Evolutionary conservation across 306 rosid genomes (phyloP).

Genomic region (Quercus mongolica): DNA sequence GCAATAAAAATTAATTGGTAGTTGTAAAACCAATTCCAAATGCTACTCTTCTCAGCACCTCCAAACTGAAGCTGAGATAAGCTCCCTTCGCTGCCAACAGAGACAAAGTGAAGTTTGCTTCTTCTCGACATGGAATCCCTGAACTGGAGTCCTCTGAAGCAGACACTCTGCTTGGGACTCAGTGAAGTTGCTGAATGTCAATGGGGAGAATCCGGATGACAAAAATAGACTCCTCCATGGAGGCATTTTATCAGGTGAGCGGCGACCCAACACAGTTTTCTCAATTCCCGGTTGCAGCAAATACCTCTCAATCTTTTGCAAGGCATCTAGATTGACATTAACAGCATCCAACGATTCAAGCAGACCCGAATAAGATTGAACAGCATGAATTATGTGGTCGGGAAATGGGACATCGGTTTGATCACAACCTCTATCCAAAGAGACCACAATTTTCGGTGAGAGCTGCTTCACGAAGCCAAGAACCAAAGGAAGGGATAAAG

Average conservation of each 20-base stretch:
- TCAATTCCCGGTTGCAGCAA: slow-evolving; percentile 75
- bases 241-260: slow-evolving; percentile 37
- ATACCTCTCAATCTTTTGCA: slow-evolving; percentile 72
- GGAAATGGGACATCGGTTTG: slow-evolving; percentile 60
- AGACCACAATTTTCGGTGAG: slow-evolving; percentile 67
- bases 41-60: slow-evolving; percentile 51
- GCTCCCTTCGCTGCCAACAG: slow-evolving; percentile 81
- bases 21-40: slow-evolving; percentile 36
- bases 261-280: slow-evolving; percentile 50
- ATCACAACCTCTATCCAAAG: slow-evolving; percentile 62
- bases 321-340: slow-evolving; percentile 51
- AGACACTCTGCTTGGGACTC: slow-evolving; percentile 91
- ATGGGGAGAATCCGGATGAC: slow-evolving; percentile 73
- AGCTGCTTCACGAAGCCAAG: slow-evolving; percentile 76
- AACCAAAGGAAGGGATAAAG: slow-evolving; percentile 44
- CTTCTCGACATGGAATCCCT: slow-evolving; percentile 80
- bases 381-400: slow-evolving; percentile 47
- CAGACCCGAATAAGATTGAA: slow-evolving; percentile 49
- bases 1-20: slow-evolving; percentile 31
- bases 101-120: slow-evolving; percentile 68
- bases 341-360: slow-evolving; percentile 83
- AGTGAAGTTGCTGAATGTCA: slow-evolving; percentile 72
- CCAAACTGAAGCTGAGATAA: slow-evolving; percentile 74
- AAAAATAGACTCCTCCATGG: slow-evolving; percentile 60
- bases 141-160: slow-evolving; percentile 68